Evolutionary conservation across 306 rosid genomes (phyloP).

Genomic region (Benincasa hispida): DNA sequence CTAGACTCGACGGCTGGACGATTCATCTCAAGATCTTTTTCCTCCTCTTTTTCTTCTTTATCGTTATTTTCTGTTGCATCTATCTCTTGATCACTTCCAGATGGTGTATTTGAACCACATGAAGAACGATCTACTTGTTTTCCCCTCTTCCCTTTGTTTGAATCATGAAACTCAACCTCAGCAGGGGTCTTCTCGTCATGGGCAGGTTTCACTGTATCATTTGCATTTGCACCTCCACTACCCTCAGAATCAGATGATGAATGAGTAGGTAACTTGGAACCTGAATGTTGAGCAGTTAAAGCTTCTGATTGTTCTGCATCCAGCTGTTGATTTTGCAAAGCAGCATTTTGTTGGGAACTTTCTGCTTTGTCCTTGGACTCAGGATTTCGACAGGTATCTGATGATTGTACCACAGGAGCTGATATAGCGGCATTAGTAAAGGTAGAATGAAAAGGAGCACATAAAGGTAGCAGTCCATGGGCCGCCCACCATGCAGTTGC

Average conservation of each 20-base stretch:
- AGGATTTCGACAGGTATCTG: slow-evolving; percentile 31
- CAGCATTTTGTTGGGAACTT: slow-evolving; percentile 30
- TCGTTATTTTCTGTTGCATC: slow-evolving; percentile 64
- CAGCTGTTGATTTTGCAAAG: slow-evolving; percentile 32
- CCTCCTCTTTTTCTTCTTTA: slow-evolving; percentile 47
- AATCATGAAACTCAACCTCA: slow-evolving; percentile 45
- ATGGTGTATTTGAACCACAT: slow-evolving; percentile 86
- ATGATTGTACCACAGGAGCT: slow-evolving; percentile 28
- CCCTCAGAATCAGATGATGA: slow-evolving; percentile 45
- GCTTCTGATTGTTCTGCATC: slow-evolving; percentile 40
- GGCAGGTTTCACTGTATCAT: slow-evolving; percentile 27
- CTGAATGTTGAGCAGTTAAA: slow-evolving; percentile 38
- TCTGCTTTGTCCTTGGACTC: slow-evolving; percentile 30
- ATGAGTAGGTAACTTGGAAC: slow-evolving; percentile 36
- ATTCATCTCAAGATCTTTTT: slow-evolving; percentile 35
- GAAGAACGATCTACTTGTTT: slow-evolving; percentile 87
- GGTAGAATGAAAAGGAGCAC: slow-evolving; percentile 61
- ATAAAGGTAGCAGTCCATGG: slow-evolving; percentile 79
- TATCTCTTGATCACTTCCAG: slow-evolving; percentile 79
- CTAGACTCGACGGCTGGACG: slow-evolving; percentile 32
- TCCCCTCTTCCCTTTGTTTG: slow-evolving; percentile 30
- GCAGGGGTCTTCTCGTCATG: slow-evolving; percentile 32
- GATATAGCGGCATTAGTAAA: slow-evolving; percentile 40
- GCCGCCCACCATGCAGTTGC: slow-evolving; percentile 99
- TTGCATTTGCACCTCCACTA: slow-evolving; percentile 42